phyloP scores from a whole-genome alignment of 2,329 filamentous ascomycete genomes.

The Fusarium setosum region DNA sequence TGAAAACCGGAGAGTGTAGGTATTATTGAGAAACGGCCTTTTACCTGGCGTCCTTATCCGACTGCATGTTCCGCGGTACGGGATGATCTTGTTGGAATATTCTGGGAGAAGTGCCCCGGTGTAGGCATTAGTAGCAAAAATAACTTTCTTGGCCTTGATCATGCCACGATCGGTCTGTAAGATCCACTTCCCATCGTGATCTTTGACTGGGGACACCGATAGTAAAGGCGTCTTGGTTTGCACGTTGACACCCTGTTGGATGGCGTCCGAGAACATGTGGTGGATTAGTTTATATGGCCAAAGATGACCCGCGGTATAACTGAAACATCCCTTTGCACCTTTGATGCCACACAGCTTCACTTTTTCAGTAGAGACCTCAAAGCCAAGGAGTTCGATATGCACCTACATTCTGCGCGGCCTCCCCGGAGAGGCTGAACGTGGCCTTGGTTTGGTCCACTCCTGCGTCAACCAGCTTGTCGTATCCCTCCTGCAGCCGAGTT shows the following conservation, averaged over 20 bases:
- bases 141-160: conserved; percentile 63
- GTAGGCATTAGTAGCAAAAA: conserved; percentile 77
- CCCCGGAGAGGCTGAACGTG: not conserved
- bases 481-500: conserved; percentile 19
- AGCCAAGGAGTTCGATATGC: too few species aligned
- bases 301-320: conserved; percentile 43
- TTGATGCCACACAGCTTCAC: conserved; percentile 48
- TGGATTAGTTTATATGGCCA: conserved; percentile 50
- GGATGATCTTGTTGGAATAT: conserved; percentile 71
- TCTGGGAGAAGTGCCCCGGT: conserved; percentile 69
- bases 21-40: conserved; percentile 38
- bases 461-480: not conserved
- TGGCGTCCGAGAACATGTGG: conserved; percentile 36
- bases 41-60: conserved; percentile 39
- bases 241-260: conserved; percentile 42
- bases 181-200: conserved; percentile 23
- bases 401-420: conserved; percentile 36
- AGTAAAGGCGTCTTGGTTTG: conserved; percentile 43
- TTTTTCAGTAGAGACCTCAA: not conserved
- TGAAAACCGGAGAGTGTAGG: conserved; percentile 42
- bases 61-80: conserved; percentile 56
- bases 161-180: conserved; percentile 49
- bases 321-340: conserved; percentile 48
- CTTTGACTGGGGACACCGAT: conserved; percentile 24
- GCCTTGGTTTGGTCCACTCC: not conserved